Evolutionary conservation across 169 alveolate genomes (phyloP).

Genomic region (Cryptosporidium parvum): DNA sequence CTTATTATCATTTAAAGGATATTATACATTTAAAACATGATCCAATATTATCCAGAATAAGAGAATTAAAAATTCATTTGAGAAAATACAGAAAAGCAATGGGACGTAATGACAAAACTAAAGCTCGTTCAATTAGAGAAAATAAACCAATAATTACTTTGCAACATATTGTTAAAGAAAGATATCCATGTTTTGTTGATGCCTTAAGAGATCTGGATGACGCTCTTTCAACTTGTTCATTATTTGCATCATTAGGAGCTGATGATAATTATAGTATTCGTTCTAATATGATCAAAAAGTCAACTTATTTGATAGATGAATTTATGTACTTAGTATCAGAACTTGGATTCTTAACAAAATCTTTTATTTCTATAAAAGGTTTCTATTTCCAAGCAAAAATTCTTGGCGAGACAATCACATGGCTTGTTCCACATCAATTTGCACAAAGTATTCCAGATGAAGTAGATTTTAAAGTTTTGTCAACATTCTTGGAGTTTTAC

Average conservation of each 20-base stretch:
- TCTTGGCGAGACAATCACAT: slow-evolving; percentile 93
- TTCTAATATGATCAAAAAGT: slow-evolving; percentile 81
- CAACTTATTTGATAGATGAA: slow-evolving; percentile 86
- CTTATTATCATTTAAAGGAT: slow-evolving; percentile 95
- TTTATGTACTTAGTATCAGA: slow-evolving; percentile 87
- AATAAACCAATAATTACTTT: slow-evolving; percentile 92
- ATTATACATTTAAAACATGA: slow-evolving; percentile 89
- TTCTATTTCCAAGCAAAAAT: slow-evolving; percentile 97
- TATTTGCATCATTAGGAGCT: slow-evolving; percentile 88
- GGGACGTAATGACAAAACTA: slow-evolving; percentile 86
- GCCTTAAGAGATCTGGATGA: slow-evolving; percentile 98
- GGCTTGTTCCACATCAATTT: slow-evolving; percentile 97
- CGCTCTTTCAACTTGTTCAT: slow-evolving; percentile 94
- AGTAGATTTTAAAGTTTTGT: slow-evolving; percentile 96
- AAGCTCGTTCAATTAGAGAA: slow-evolving; percentile 87
- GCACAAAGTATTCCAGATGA: slow-evolving; percentile 95
- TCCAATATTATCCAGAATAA: slow-evolving; percentile 87
- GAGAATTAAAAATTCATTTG: slow-evolving; percentile 90
- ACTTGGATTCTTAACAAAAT: slow-evolving; percentile 79
- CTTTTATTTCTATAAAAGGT: slow-evolving; percentile 97
- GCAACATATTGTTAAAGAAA: slow-evolving; percentile 94
- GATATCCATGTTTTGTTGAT: slow-evolving; percentile 96
- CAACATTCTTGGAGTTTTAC: slow-evolving; percentile 93
- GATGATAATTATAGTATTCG: slow-evolving; percentile 85
- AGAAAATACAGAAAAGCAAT: slow-evolving; percentile 91